A percentile compares a stretch with the other conserved stretches of the same genome.
Evolutionary conservation across 2,329 filamentous ascomycete genomes (phyloP).

Genomic region (Penicillium rolfsii): DNA sequence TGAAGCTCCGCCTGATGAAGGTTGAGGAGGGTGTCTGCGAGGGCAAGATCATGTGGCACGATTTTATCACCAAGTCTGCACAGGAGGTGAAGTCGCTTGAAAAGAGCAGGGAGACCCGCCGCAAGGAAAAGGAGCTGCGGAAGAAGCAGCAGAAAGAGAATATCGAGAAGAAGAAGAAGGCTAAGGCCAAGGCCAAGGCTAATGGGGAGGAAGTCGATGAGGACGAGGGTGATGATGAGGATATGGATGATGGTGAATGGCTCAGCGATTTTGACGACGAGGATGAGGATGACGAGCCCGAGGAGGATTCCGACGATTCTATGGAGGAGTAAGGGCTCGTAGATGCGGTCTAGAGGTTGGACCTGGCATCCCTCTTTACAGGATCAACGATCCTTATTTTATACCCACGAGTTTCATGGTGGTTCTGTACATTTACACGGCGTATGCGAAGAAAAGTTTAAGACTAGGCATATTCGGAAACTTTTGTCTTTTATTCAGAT

Average conservation of each 20-base stretch:
- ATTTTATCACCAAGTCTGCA: conserved; percentile 83
- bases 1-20: conserved; percentile 88
- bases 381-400: conserved; percentile 12
- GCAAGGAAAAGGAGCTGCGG: conserved; percentile 83
- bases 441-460: conserved; percentile 18
- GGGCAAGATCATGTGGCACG: conserved; percentile 96
- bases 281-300: conserved; percentile 52
- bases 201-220: conserved; percentile 52
- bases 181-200: conserved; percentile 55
- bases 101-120: conserved; percentile 78
- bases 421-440: conserved; percentile 26
- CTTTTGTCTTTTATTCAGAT: conserved; percentile 13
- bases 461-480: conserved; percentile 8
- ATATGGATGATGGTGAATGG: conserved; percentile 58
- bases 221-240: conserved; percentile 57
- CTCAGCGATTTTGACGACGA: conserved; percentile 55
- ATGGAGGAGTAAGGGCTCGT: conserved; percentile 44
- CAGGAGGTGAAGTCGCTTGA: conserved; percentile 79
- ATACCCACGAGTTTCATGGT: conserved; percentile 25
- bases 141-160: conserved; percentile 86
- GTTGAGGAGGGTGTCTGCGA: conserved; percentile 91
- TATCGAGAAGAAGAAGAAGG: conserved; percentile 79
- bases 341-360: neutral
- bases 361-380: neutral
- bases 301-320: conserved; percentile 44